Percentiles rank a stretch among this genome's conserved stretches.
phyloP scores from a whole-genome alignment of 148 eudicot species.

The Persicaria tinctoria region DNA sequence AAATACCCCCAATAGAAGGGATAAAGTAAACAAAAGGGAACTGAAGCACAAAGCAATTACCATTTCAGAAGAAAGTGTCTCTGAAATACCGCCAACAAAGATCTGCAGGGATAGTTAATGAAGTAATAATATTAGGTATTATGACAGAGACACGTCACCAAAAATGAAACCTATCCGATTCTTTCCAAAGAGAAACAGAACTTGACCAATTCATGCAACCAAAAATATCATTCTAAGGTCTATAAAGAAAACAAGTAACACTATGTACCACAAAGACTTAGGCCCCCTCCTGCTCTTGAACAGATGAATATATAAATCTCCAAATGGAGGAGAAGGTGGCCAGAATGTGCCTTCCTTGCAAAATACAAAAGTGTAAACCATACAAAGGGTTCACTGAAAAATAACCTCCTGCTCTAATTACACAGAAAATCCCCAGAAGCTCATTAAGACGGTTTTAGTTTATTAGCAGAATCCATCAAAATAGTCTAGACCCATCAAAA shows the following conservation, averaged over 20 bases:
- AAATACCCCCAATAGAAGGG: background rate
- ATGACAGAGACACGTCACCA: background rate
- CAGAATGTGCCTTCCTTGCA: too few species aligned
- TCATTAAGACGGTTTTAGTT: background rate
- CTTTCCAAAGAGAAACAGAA: background rate
- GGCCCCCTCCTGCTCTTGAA: too few species aligned
- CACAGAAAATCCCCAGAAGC: background rate
- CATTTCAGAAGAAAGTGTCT: constrained; percentile 68
- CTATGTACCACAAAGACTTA: background rate
- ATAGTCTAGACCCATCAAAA: background rate
- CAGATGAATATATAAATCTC: too few species aligned
- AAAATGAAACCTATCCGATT: background rate
- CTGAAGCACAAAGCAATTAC: constrained; percentile 33
- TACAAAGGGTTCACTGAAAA: too few species aligned
- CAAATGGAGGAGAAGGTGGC: too few species aligned
- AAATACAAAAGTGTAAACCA: too few species aligned
- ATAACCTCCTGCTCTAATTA: background rate
- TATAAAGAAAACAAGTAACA: background rate
- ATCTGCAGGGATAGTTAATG: constrained; percentile 47
- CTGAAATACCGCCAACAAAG: constrained; percentile 83
- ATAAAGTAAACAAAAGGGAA: constrained; percentile 3
- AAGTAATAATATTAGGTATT: constrained; percentile 14
- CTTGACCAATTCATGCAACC: background rate
- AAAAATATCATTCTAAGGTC: background rate
- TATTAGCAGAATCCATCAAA: background rate